phyloP scores from a whole-genome alignment of 1,139 yeast genomes.

The Kodamaea plutei region DNA sequence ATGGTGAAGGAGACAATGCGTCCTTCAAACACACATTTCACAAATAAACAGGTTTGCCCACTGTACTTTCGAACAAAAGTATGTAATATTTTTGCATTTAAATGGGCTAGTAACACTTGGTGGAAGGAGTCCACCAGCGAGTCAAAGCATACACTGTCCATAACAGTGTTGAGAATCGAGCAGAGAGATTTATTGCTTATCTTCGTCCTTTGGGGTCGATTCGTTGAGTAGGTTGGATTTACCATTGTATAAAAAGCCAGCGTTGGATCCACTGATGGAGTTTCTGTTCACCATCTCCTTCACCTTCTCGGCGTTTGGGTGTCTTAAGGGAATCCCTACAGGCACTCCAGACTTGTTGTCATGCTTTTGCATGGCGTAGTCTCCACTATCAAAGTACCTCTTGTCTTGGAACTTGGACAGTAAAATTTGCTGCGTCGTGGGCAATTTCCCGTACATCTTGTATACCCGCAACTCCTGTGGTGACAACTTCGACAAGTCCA shows the following conservation, averaged over 20 bases:
- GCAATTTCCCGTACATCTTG: conserved; percentile 83
- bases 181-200: no score
- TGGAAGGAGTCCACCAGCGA: background rate
- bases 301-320: conserved; percentile 48
- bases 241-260: conserved; percentile 45
- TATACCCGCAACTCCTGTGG: conserved; percentile 70
- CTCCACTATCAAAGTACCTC: conserved; percentile 95
- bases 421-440: conserved; percentile 78
- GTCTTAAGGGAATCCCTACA: conserved; percentile 39
- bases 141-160: background rate
- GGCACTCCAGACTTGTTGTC: conserved; percentile 23
- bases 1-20: conserved; percentile 21
- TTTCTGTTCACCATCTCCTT: conserved; percentile 45
- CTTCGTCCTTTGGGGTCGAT: conserved; percentile 29
- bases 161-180: no score
- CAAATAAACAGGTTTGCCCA: conserved; percentile 4
- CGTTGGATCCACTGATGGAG: conserved; percentile 43
- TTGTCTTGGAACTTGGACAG: conserved; percentile 80
- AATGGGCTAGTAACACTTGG: background rate
- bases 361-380: conserved; percentile 85
- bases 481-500: conserved; percentile 55
- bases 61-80: conserved; percentile 3
- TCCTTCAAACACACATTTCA: background rate
- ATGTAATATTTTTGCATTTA: background rate
- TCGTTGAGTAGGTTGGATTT: conserved; percentile 45